Conservation (phyloP, 768 basidiomycete genomes). For the Pilatotrama ljubarskyi region DNA sequence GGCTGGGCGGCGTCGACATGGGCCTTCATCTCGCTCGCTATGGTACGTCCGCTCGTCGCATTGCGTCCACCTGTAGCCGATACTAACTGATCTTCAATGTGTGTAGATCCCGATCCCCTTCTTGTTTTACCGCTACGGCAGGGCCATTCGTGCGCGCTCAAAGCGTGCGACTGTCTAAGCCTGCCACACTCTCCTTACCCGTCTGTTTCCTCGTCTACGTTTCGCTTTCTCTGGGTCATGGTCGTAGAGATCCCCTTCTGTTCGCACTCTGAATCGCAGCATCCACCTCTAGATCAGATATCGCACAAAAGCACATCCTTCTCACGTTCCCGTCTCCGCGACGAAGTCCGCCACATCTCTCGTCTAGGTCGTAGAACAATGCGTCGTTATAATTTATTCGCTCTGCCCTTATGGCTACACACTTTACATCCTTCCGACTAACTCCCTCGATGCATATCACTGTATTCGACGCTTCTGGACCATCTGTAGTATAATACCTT, state of each 20-base stretch:
- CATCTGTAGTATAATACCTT: slow-evolving; percentile 14
- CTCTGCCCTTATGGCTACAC: background rate
- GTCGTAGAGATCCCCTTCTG: slow-evolving; percentile 1
- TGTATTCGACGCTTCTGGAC: slow-evolving; percentile 10
- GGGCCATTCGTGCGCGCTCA: slow-evolving; percentile 23
- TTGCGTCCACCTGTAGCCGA: too few species aligned
- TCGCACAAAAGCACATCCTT: background rate
- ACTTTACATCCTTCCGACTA: background rate
- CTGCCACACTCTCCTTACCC: background rate
- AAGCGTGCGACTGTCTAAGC: slow-evolving; percentile 24
- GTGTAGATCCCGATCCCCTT: slow-evolving; percentile 25
- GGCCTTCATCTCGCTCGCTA: slow-evolving; percentile 38
- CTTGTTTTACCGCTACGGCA: slow-evolving; percentile 26
- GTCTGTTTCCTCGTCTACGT: background rate
- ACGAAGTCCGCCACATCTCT: background rate
- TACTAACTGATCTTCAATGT: background rate
- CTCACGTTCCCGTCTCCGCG: background rate
- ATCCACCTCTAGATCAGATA: background rate
- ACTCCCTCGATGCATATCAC: background rate
- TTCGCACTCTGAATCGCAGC: background rate
- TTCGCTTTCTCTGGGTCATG: background rate
- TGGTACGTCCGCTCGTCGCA: slow-evolving; percentile 27
- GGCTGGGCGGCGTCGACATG: slow-evolving; percentile 40
- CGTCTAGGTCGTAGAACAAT: background rate
- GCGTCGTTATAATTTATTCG: slow-evolving; percentile 12